Evolutionary conservation across 2,329 filamentous ascomycete genomes (phyloP).

Genomic region (Davidsoniella australis): DNA sequence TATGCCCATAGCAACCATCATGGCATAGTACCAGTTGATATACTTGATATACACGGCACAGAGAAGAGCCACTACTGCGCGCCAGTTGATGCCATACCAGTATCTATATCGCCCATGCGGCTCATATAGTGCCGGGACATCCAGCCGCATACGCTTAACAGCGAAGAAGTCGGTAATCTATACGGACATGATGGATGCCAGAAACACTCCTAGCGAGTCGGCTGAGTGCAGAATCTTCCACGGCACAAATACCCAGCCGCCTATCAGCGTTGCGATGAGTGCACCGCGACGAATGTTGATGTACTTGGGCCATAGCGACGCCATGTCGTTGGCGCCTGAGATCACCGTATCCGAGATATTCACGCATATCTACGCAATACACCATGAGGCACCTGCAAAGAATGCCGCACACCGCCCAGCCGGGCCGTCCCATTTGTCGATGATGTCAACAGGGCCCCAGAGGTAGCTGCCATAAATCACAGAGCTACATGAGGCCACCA

Average conservation of each 20-base stretch:
- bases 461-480: slow-evolving; percentile 24
- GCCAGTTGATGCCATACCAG: slow-evolving; percentile 37
- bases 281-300: slow-evolving; percentile 40
- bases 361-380: slow-evolving; percentile 37
- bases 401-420: slow-evolving; percentile 26
- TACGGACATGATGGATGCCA: slow-evolving; percentile 45
- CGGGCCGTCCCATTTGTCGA: slow-evolving; percentile 27
- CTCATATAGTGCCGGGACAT: slow-evolving; percentile 24
- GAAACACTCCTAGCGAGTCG: slow-evolving; percentile 36
- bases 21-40: slow-evolving; percentile 2
- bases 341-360: slow-evolving; percentile 41
- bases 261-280: slow-evolving; percentile 34
- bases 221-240: slow-evolving; percentile 49
- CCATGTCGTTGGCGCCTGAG: slow-evolving; percentile 37
- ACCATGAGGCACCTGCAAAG: slow-evolving; percentile 32
- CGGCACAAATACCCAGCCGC: slow-evolving; percentile 41
- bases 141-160: slow-evolving; percentile 32
- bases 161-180: slow-evolving; percentile 45
- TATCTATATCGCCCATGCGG: slow-evolving; percentile 28
- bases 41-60: slow-evolving; percentile 20
- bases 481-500: slow-evolving; percentile 33
- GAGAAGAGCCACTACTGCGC: slow-evolving; percentile 39
- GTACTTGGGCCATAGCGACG: slow-evolving; percentile 32
- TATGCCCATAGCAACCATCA: not conserved
- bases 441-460: slow-evolving; percentile 33